phyloP scores from a whole-genome alignment of 2,329 filamentous ascomycete species.

The Madurella mycetomatis region DNA sequence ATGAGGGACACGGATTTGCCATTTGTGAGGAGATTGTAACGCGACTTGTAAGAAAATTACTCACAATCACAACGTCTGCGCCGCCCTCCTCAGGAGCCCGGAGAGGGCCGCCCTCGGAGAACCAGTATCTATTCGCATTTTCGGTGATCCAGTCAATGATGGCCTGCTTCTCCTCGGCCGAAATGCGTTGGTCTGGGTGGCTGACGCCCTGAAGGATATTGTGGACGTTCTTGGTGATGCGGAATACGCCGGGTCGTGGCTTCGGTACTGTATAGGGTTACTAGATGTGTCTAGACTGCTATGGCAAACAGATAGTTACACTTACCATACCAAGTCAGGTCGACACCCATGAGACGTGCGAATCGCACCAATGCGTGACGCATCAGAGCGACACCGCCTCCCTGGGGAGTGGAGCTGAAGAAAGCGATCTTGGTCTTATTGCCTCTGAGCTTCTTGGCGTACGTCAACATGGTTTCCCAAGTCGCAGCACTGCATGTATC shows the following conservation, averaged over 20 bases:
- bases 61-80: conserved; percentile 66
- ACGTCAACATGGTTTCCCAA: conserved; percentile 62
- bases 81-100: conserved; percentile 62
- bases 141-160: conserved; percentile 68
- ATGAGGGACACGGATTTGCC: background rate
- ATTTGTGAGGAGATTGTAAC: conserved; percentile 12
- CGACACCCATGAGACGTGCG: conserved; percentile 59
- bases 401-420: conserved; percentile 76
- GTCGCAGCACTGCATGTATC: conserved; percentile 57
- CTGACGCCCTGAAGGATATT: conserved; percentile 82
- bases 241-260: conserved; percentile 72
- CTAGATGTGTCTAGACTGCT: background rate
- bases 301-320: conserved; percentile 12
- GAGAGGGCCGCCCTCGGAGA: conserved; percentile 62
- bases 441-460: conserved; percentile 57
- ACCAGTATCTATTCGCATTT: conserved; percentile 73
- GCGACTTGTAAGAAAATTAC: conserved; percentile 21
- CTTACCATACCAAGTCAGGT: conserved; percentile 67
- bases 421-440: conserved; percentile 68
- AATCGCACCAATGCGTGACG: conserved; percentile 73
- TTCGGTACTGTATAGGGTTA: conserved; percentile 57
- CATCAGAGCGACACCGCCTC: conserved; percentile 80
- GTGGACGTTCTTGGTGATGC: conserved; percentile 82
- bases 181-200: conserved; percentile 59
- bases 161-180: conserved; percentile 54